Conservation (phyloP, 495 filamentous ascomycete species). For the Aspergillus mulundensis region DNA sequence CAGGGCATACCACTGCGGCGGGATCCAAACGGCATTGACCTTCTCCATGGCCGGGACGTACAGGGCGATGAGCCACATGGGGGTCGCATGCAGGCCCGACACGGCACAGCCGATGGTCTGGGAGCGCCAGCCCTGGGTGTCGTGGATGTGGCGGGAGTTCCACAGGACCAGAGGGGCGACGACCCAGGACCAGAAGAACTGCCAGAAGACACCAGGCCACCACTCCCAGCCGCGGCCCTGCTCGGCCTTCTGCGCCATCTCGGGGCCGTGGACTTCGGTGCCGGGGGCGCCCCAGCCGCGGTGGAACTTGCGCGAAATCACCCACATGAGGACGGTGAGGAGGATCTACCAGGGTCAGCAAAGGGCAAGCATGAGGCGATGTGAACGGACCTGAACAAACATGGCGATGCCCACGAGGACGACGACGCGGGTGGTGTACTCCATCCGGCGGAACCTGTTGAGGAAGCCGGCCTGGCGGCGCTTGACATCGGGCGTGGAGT, state of each 20-base stretch:
- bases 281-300: slow-evolving; percentile 51
- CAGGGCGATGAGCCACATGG: slow-evolving; percentile 59
- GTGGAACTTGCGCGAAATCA: slow-evolving; percentile 65
- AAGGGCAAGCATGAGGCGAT: too few relatives aligned
- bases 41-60: slow-evolving; percentile 55
- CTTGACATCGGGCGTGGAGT: slow-evolving; percentile 2
- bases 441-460: slow-evolving; percentile 25
- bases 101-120: slow-evolving; percentile 61
- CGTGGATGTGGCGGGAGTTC: slow-evolving; percentile 50
- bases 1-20: slow-evolving; percentile 53
- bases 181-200: slow-evolving; percentile 12
- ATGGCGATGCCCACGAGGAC: slow-evolving; percentile 28
- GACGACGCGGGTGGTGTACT: slow-evolving; percentile 26
- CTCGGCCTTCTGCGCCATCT: slow-evolving; percentile 35
- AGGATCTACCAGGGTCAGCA: slow-evolving; percentile 40
- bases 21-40: slow-evolving; percentile 51
- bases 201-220: slow-evolving; percentile 60
- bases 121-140: slow-evolving; percentile 64
- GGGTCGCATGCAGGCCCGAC: slow-evolving; percentile 58
- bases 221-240: slow-evolving; percentile 60
- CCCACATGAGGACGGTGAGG: slow-evolving; percentile 56
- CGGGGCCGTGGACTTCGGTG: slow-evolving; percentile 30
- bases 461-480: slow-evolving; percentile 17
- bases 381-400: slow-evolving; percentile 25
- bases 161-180: slow-evolving; percentile 42